Conservation (phyloP, 768 basidiomycete genomes). For the Kwoniella shandongensis region DNA sequence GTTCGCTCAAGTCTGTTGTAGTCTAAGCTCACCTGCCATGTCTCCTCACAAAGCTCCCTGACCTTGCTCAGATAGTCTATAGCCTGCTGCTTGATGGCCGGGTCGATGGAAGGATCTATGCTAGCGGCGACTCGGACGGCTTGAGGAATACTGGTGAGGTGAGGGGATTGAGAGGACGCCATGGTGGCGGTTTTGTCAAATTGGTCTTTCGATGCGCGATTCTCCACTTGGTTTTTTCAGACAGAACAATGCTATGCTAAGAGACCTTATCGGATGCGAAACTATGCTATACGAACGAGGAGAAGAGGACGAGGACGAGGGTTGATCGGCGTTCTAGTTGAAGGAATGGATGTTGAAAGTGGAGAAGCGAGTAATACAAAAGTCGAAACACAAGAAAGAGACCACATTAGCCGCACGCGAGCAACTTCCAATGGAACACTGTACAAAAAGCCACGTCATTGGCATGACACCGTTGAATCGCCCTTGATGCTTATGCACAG, state of each 20-base stretch:
- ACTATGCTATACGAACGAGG: neutral
- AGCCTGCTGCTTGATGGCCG: constrained; percentile 75
- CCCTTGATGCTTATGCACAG: too few relatives aligned
- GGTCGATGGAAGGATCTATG: constrained; percentile 55
- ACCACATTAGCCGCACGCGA: neutral
- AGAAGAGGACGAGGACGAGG: neutral
- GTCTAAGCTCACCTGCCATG: constrained; percentile 71
- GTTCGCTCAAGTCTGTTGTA: neutral
- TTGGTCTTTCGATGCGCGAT: neutral
- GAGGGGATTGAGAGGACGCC: constrained; percentile 35
- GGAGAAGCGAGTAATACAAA: neutral
- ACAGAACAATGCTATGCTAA: too few relatives aligned
- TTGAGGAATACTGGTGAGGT: constrained; percentile 52
- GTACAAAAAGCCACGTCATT: constrained; percentile 1
- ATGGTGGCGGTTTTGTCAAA: constrained; percentile 14
- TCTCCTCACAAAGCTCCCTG: constrained; percentile 67
- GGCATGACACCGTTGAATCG: neutral
- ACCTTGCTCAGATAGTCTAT: constrained; percentile 76
- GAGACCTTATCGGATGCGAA: too few relatives aligned
- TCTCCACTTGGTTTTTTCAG: too few relatives aligned
- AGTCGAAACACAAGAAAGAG: constrained; percentile 1
- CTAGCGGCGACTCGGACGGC: constrained; percentile 87
- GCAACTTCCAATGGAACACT: neutral
- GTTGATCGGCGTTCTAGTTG: too few relatives aligned
- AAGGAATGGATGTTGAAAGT: neutral